Percentiles rank a stretch among this genome's conserved stretches.
Conservation (phyloP, 805 yeast genomes). For the Barnettozyma wickerhamii region DNA sequence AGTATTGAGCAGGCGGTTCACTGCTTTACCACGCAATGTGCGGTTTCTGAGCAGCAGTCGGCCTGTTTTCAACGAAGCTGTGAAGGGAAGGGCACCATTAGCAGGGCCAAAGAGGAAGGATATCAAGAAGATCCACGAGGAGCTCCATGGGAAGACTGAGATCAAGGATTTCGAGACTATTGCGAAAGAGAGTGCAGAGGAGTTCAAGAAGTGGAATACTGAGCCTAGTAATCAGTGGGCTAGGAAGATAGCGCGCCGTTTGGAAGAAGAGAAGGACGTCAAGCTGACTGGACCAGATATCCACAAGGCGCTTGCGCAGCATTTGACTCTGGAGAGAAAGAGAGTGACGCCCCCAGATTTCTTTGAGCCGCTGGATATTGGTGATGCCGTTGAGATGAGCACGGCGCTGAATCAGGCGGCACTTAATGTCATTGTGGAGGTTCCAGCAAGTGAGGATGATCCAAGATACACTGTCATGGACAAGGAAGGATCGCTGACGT, state of each 20-base stretch:
- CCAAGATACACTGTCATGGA: constrained; percentile 54
- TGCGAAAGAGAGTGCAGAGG: not conserved
- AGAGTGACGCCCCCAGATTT: constrained; percentile 10
- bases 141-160: constrained; percentile 13
- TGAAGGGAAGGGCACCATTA: not conserved
- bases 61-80: not conserved
- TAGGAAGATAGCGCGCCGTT: not conserved
- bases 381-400: constrained; percentile 59
- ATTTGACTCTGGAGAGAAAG: not conserved
- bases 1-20: too few relatives aligned
- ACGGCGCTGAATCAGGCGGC: constrained; percentile 38
- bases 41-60: not conserved
- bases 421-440: constrained; percentile 49
- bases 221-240: not conserved
- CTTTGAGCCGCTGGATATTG: constrained; percentile 31
- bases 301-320: too few relatives aligned
- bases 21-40: too few relatives aligned
- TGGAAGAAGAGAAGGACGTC: too few relatives aligned
- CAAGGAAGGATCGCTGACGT: constrained; percentile 52
- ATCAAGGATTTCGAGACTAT: constrained; percentile 4
- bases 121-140: constrained; percentile 16
- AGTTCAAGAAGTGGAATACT: constrained; percentile 12
- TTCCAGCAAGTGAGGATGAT: constrained; percentile 46
- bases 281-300: too few relatives aligned
- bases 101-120: not conserved